Conservation (phyloP, 768 basidiomycete genomes). For the Pisolithus sp. region DNA sequence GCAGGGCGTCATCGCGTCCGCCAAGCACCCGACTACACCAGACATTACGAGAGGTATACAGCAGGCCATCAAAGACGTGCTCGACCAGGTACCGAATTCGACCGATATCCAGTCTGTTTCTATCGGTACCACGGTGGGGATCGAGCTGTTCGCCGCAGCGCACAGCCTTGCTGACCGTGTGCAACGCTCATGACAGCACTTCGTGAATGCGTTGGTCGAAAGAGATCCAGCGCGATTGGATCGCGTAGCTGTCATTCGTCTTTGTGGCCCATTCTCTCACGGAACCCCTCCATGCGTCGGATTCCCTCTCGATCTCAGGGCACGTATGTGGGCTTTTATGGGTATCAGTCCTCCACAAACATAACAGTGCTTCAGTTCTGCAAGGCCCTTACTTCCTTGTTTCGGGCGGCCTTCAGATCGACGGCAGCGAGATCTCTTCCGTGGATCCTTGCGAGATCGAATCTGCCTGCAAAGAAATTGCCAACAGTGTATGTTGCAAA, state of each 20-base stretch:
- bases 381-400: conserved; percentile 29
- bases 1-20: conserved; percentile 19
- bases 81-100: conserved; percentile 32
- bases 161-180: conserved; percentile 8
- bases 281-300: conserved; percentile 53
- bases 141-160: background rate
- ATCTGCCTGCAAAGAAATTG: conserved; percentile 37
- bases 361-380: conserved; percentile 12
- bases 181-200: conserved; percentile 29
- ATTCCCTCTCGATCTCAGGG: conserved; percentile 35
- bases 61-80: conserved; percentile 39
- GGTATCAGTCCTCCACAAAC: background rate
- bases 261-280: conserved; percentile 54
- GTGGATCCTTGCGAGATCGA: conserved; percentile 40
- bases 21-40: conserved; percentile 50
- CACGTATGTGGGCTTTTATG: conserved; percentile 18
- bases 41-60: conserved; percentile 58
- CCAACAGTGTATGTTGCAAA: conserved; percentile 17
- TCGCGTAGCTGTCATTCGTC: conserved; percentile 57
- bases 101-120: conserved; percentile 42
- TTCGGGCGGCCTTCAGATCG: conserved; percentile 41
- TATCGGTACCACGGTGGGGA: conserved; percentile 53
- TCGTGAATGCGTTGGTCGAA: conserved; percentile 58
- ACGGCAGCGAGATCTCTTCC: conserved; percentile 37
- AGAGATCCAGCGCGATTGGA: conserved; percentile 44